phyloP scores from a whole-genome alignment of 495 filamentous ascomycete species.

The Sporormia fimetaria region DNA sequence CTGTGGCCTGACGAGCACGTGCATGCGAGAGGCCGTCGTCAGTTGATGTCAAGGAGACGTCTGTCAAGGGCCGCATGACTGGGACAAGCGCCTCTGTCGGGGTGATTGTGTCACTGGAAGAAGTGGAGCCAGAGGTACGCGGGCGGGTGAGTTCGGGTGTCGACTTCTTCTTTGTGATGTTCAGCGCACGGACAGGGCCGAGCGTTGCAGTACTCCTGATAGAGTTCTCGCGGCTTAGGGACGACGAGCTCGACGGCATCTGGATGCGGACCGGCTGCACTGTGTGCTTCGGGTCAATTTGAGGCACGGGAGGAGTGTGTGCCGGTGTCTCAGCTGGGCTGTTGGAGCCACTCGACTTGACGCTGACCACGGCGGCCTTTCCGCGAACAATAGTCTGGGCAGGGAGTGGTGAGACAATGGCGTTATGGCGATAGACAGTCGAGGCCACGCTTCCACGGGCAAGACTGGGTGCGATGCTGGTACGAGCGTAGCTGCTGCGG shows the following conservation, averaged over 20 bases:
- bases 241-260: slow-evolving; percentile 22
- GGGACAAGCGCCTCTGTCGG: slow-evolving; percentile 17
- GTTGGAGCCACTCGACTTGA: slow-evolving; percentile 47
- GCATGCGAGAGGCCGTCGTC: slow-evolving; percentile 19
- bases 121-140: slow-evolving; percentile 15
- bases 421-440: slow-evolving; percentile 82
- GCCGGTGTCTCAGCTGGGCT: slow-evolving; percentile 23
- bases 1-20: slow-evolving; percentile 17
- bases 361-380: slow-evolving; percentile 82
- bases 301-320: slow-evolving; percentile 23
- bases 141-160: slow-evolving; percentile 3
- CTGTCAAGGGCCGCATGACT: slow-evolving; percentile 20
- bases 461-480: slow-evolving; percentile 47
- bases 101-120: slow-evolving; percentile 8
- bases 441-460: slow-evolving; percentile 76
- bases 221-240: slow-evolving; percentile 16
- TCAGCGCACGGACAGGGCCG: slow-evolving; percentile 27
- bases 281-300: slow-evolving; percentile 21
- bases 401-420: slow-evolving; percentile 65
- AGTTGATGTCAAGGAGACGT: slow-evolving; percentile 19
- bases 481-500: slow-evolving; percentile 50
- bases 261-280: slow-evolving; percentile 24
- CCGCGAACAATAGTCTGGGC: slow-evolving; percentile 74
- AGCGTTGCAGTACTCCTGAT: slow-evolving; percentile 26
- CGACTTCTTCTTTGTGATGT: slow-evolving; percentile 23